Base-by-base conservation (phyloP, 2,329 filamentous ascomycete species). In the Beauveria brongniartii region DNA sequence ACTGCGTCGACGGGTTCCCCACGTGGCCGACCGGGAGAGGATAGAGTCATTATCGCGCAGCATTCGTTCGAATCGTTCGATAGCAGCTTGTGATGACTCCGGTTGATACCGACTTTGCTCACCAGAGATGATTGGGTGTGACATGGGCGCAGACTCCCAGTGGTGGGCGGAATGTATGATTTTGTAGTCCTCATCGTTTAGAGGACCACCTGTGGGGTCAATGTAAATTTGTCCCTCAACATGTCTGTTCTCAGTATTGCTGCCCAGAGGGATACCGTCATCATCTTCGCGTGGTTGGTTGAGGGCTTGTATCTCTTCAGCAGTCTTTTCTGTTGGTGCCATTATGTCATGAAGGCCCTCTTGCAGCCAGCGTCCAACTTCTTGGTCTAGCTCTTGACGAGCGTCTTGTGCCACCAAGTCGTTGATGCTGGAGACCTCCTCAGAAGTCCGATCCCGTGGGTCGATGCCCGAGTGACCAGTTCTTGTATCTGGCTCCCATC, bases 1-100 rank as follows among this genome's bases (percentile, higher is more conserved):
- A 69, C 87, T 88, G 61, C 82, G 81, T 47, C 86, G 82, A 7
- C 84, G 80, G 1, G 88, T 91, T 18, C 88, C 88, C 79, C 88
- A 86, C 0, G 88, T 91, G 20, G 87, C 87, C 16, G 85, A 81
- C 63, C 82, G 77, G 2, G 85, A 88, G 10, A 85, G 71, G 12
- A 86, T 75, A 0, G 85, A 87, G 30, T 79, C 80, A 53, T 77
- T 84, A 64, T 85, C 82, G 22, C 75, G 76, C 59, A 74, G 80
- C 74, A 82, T 76, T 12, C 73, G 74, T 64, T 83, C 74, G 59
- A 81, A 85, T 44, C 67, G 75, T 48, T 76, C 75, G 22, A 86
- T 85, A 10, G 82, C 82, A 18, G 74, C 81, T 48, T 82, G 75
- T 1, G 82, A 80, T 1, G 78, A 76, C 57, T 77, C 71, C 1